Conservation (phyloP, 1,284 basidiomycete species). For the Meripilus lineatus region DNA sequence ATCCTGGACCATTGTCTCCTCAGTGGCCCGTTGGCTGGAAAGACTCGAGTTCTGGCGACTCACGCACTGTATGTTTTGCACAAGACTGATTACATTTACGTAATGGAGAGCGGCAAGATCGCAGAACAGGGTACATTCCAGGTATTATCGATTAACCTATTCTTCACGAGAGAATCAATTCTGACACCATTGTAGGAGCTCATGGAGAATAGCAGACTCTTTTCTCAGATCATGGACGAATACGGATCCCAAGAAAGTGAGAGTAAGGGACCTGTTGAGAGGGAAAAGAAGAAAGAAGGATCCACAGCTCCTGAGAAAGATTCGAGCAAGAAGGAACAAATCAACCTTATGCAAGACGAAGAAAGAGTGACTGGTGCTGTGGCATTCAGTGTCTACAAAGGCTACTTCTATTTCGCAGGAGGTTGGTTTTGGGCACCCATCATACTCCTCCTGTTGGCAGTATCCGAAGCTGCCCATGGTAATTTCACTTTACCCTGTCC, state of each 20-base stretch:
- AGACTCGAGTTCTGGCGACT: conserved; percentile 74
- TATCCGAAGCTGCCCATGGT: conserved; percentile 28
- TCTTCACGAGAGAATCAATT: background rate
- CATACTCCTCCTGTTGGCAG: conserved; percentile 29
- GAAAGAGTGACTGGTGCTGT: conserved; percentile 32
- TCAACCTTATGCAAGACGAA: conserved; percentile 33
- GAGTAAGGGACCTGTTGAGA: too few relatives aligned
- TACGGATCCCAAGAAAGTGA: too few relatives aligned
- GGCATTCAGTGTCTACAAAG: conserved; percentile 28
- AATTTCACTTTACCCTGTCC: background rate
- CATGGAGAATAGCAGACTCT: conserved; percentile 44
- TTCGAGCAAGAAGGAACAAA: conserved; percentile 9
- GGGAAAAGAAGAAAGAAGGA: conserved; percentile 9
- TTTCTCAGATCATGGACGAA: conserved; percentile 59
- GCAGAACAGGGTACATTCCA: conserved; percentile 55
- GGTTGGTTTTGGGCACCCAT: conserved; percentile 35
- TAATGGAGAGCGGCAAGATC: conserved; percentile 65
- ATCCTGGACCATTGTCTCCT: conserved; percentile 60
- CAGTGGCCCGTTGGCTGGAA: conserved; percentile 48
- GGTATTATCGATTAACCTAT: background rate
- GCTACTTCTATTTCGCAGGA: conserved; percentile 43
- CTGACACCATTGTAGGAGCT: conserved; percentile 39
- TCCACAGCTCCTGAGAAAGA: too few relatives aligned
- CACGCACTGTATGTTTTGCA: conserved; percentile 70
- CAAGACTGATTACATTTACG: conserved; percentile 62